A percentile compares a stretch with the other conserved stretches of the same genome.
These are phyloP conservation scores for Colletotrichum eremochloae DNA, from an alignment of 2,329 filamentous ascomycete species.

Conservation along the genomic window DNA sequence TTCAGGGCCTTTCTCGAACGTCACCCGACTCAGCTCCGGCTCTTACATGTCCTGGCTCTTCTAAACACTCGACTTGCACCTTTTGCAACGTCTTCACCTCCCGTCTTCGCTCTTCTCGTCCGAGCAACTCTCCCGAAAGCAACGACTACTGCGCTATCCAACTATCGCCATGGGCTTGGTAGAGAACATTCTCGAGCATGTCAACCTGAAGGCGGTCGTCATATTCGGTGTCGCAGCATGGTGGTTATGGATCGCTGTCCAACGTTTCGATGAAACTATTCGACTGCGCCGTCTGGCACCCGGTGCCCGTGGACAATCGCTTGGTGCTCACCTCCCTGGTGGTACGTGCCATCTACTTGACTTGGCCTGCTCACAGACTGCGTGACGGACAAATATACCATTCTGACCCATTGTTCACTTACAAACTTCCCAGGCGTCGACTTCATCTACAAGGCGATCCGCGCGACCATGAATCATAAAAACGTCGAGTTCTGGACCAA, in stretches of 20 bases:
- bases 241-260: constrained; percentile 53
- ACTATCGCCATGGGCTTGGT: constrained; percentile 61
- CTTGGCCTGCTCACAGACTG: background rate
- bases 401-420: background rate
- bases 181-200: constrained; percentile 59
- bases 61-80: background rate
- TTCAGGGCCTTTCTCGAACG: background rate
- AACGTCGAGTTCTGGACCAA: constrained; percentile 73
- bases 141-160: background rate
- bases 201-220: constrained; percentile 58
- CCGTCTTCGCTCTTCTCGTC: background rate
- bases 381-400: background rate
- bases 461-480: constrained; percentile 63
- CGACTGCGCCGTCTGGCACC: constrained; percentile 58
- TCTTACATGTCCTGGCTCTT: background rate
- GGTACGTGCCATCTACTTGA: constrained; percentile 53
- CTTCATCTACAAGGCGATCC: constrained; percentile 70
- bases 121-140: background rate
- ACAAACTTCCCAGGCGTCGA: constrained; percentile 66
- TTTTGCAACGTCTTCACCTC: background rate
- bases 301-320: constrained; percentile 56
- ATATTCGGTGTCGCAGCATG: constrained; percentile 55
- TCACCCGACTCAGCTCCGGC: background rate
- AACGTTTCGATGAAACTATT: constrained; percentile 56
- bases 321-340: constrained; percentile 58